Base-by-base conservation (phyloP, 495 filamentous ascomycete species). In the Penicillium turbatum region DNA sequence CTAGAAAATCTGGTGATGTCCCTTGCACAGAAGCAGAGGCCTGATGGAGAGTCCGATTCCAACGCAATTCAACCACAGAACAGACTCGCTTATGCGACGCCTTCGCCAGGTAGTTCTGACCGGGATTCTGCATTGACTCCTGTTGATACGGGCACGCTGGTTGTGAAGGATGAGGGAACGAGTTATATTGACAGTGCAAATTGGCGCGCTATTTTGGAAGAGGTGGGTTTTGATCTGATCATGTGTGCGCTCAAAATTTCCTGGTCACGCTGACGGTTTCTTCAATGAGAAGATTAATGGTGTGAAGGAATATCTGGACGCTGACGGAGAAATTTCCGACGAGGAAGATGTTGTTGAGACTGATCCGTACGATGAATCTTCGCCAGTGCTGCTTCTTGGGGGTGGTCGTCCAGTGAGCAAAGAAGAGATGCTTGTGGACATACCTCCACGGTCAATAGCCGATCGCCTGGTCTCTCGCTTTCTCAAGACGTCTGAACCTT, bases 71-170 rank as follows among this genome's bases (percentile, higher is more conserved):
- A 39, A 24, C 5, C 36, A 5, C 44, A 45, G 31, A 30, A 36
- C 35, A 2, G n/a, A 2, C 47, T 9, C 2, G 53, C 7, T 15
- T 61, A 58, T 39, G 49, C 60, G 8, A 68, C 66, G 21, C 64
- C 65, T 1, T 52, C 60, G 2, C 86, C 86, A 60, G 85, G 90
- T 3, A 24, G 30, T 49, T 78, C 84, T 15, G 87, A 92, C 53
- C 82, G 85, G 19, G 78, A 88, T 6, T 75, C 82, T 16, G 81
- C 80, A 36, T 21, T 36, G 19, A 51, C 59, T 10, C 56, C 59
- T 2, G 52, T 41, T 36, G 63, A 63, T 32, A 52, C 67, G 7
- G 92, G 92, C 9, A 80, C 87, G 38, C 75, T 97, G 60, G 85
- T 86, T 56, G 86, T 96, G 27, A 65, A 72, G 17, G 53, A 72